phyloP scores from a whole-genome alignment of 2,329 filamentous ascomycete species.

The Thermothelomyces thermophilus region DNA sequence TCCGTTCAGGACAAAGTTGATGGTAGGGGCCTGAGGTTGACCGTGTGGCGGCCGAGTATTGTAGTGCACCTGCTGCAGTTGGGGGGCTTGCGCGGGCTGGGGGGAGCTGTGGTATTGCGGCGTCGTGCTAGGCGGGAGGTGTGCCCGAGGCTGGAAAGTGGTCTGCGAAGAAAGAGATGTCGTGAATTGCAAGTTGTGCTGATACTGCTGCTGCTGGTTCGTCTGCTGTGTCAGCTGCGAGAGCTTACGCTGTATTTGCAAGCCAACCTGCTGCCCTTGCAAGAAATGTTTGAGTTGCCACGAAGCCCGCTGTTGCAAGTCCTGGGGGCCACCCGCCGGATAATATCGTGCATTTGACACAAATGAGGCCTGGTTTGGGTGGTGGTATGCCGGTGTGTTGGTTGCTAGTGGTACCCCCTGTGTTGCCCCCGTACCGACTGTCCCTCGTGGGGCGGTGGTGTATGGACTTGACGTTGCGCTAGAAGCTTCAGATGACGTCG shows the following conservation, averaged over 20 bases:
- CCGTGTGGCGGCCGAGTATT: conserved; percentile 1
- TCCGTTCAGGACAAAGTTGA: background rate
- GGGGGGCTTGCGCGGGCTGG: background rate
- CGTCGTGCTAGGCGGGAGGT: background rate
- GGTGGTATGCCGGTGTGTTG: background rate
- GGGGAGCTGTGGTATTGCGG: background rate
- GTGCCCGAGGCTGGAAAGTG: background rate
- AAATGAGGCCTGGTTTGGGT: background rate
- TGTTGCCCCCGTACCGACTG: background rate
- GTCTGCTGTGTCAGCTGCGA: background rate
- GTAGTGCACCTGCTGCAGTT: background rate
- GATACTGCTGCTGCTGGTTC: background rate
- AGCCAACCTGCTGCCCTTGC: background rate
- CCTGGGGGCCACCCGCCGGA: too few species aligned
- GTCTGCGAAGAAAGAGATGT: background rate
- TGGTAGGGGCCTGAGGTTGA: background rate
- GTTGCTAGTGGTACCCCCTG: background rate
- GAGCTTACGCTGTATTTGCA: background rate
- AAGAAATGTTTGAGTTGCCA: too few species aligned
- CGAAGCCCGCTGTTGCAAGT: background rate
- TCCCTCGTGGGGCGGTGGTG: background rate
- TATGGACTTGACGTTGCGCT: background rate
- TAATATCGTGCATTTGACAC: background rate
- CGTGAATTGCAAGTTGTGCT: background rate
- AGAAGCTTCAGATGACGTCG: background rate